Base-by-base conservation (phyloP, 2,329 filamentous ascomycete genomes). In the Emydomyces testavorans region DNA sequence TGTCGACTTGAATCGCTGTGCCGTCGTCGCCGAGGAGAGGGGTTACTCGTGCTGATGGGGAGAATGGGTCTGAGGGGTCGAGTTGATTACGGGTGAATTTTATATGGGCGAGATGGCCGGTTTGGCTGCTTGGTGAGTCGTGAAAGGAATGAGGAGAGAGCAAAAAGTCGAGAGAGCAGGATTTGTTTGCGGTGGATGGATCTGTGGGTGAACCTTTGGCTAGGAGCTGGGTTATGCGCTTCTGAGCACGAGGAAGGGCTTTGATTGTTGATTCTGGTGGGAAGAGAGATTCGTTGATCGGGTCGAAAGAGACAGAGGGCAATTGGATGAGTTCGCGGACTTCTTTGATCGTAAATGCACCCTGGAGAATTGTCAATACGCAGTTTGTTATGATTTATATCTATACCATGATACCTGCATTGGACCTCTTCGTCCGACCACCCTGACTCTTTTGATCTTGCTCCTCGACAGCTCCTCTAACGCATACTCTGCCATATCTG, bases 281-380 rank as follows among this genome's bases (percentile, higher is more conserved):
- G 39, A 92, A 71, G 5, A 94, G 70, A 1, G 74, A 69, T 50
- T 69, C 64, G 47, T 85, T 75, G 23, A 90, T 72, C 1, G 83
- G 77, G 47, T 81, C 74, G 58, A 94, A 93, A 11, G 74, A 75
- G 7, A 93, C 82, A 0, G 70, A 71, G 0, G 79, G 76, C 2
- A 96, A 73, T 42, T 84, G 83, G 68, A 94, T 80, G 3, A 98
- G 70, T 65, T 98, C 92, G 29, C 92, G 80, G 13, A 87, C 70
- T 69, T 98, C 92, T 65, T 95, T 96, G 63, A 94, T 94, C 0
- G 90, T 95, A 58, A 94, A 96, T 0, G 92, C 81, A 20, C 87
- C 90, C 81, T 90, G 45, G 6, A n/a, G 7, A n/a, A 47, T 20
- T 34, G 16, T 42, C 16, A 45, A 28, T 38, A 21, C 7, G 5